phyloP scores from a whole-genome alignment of 192 early-diverging fungal species.

The Podila minutissima region DNA sequence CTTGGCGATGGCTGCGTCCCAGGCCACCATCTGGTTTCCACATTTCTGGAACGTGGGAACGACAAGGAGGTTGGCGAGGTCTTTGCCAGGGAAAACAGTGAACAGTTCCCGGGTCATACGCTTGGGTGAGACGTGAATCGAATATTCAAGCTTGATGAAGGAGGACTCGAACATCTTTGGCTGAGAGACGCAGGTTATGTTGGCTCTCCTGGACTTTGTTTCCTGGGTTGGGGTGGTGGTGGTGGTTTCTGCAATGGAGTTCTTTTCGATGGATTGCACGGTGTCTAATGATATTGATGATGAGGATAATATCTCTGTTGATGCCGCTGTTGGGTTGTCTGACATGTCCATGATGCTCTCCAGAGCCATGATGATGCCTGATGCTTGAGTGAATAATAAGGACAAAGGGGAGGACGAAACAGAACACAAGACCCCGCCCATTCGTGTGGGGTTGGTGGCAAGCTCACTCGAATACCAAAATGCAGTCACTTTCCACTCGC shows the following conservation, averaged over 20 bases:
- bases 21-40: slow-evolving; percentile 78
- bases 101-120: slow-evolving; percentile 74
- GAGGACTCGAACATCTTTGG: slow-evolving; percentile 28
- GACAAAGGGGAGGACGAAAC: neutral
- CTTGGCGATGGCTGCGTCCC: slow-evolving; percentile 70
- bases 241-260: neutral
- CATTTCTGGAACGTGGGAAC: slow-evolving; percentile 87
- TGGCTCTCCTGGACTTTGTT: neutral
- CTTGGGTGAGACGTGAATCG: slow-evolving; percentile 56
- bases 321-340: neutral
- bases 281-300: neutral
- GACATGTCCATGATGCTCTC: neutral
- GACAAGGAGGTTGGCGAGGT: slow-evolving; percentile 67
- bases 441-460: neutral
- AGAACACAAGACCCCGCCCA: neutral
- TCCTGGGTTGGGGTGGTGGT: neutral
- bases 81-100: slow-evolving; percentile 73
- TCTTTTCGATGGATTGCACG: neutral
- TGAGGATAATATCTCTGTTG: neutral
- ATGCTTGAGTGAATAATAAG: neutral
- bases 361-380: neutral
- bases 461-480: neutral
- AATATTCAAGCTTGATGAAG: slow-evolving; percentile 56
- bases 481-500: neutral
- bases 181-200: slow-evolving; percentile 3